Evolutionary conservation across 306 rosid genomes (phyloP), one percentile per base, ranked within the genome.

Genomic region (Vigna trinervia): DNA sequence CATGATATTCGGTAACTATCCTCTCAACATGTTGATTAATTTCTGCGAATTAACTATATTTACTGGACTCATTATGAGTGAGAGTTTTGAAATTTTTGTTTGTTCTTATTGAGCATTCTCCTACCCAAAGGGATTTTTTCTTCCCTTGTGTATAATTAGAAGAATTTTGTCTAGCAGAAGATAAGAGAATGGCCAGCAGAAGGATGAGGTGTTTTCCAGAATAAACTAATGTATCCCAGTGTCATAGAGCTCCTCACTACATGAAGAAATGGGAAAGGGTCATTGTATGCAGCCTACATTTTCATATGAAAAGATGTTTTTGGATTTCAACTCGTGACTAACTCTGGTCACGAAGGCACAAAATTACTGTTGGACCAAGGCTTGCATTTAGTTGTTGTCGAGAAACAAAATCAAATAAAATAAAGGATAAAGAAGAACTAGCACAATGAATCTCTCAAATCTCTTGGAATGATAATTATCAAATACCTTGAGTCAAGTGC

Each of bases 1-100:
- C 90, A 82, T 85, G 94, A 92, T 81, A 86, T 95, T 67, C 84
- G 88, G 99, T 92, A 82, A 84, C 59, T 12, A 38, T 81, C 70
- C 59, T 53, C 69, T 74, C 71, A 38, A 69, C 48, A 53, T 8
- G 8, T 39, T 62, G 64, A 60, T 30, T 52, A 83, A 47, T 47
- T 57, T 74, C 50, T 68, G 43, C 32, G 32, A 53, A 60, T 48
- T 12, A 17, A 7, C 54, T 48, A 32, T 70, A 43, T 6, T 67
- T 74, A 68, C 5, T 8, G n/a, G 3, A 69, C 14, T 22, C 41
- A 28, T 67, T 68, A 58, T 48, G 45, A 50, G 34, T 58, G 34
- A 8, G 65, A 14, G 19, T 81, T 68, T 43, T n/a, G n/a, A 45
- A 73, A 19, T 8, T 5, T 4, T 36, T 3, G 4, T 45, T 57